These are phyloP conservation scores for Ceratobasidium sp. DNA, from an alignment of 1,284 basidiomycete genomes.

Conservation along the genomic window DNA sequence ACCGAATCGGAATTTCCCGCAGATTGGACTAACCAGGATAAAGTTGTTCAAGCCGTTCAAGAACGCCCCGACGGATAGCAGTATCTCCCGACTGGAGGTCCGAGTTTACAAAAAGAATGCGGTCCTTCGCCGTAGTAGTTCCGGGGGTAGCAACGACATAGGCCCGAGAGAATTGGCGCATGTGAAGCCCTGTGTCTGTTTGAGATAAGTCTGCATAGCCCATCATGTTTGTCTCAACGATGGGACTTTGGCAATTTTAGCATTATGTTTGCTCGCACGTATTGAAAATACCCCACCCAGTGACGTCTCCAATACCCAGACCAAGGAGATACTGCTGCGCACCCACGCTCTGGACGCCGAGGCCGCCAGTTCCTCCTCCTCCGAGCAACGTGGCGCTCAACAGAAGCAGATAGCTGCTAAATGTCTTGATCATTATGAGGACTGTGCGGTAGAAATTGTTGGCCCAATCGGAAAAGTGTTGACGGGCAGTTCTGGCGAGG, in stretches of 20 bases:
- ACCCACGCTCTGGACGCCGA: constrained; percentile 12
- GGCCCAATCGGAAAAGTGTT: constrained; percentile 24
- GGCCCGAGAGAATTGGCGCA: constrained; percentile 68
- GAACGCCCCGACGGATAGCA: constrained; percentile 71
- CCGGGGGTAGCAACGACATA: constrained; percentile 72
- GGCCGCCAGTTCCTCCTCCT: neutral
- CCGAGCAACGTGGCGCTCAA: constrained; percentile 4
- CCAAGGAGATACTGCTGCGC: constrained; percentile 17
- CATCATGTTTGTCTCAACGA: constrained; percentile 69
- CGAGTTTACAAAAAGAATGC: constrained; percentile 78
- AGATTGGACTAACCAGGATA: constrained; percentile 56
- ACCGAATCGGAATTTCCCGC: neutral
- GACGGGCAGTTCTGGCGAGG: constrained; percentile 10
- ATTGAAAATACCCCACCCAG: constrained; percentile 44
- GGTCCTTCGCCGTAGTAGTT: constrained; percentile 56
- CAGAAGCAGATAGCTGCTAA: constrained; percentile 10
- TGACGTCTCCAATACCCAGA: constrained; percentile 2
- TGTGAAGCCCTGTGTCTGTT: constrained; percentile 77
- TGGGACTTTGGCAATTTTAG: constrained; percentile 47
- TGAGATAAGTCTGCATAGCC: constrained; percentile 75
- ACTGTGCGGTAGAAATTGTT: neutral
- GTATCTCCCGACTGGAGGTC: constrained; percentile 64
- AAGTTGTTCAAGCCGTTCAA: constrained; percentile 55
- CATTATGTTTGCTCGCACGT: neutral
- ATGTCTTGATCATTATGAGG: neutral